phyloP scores from a whole-genome alignment of 352 stramenopile species.

The Phytophthora agathidicida region DNA sequence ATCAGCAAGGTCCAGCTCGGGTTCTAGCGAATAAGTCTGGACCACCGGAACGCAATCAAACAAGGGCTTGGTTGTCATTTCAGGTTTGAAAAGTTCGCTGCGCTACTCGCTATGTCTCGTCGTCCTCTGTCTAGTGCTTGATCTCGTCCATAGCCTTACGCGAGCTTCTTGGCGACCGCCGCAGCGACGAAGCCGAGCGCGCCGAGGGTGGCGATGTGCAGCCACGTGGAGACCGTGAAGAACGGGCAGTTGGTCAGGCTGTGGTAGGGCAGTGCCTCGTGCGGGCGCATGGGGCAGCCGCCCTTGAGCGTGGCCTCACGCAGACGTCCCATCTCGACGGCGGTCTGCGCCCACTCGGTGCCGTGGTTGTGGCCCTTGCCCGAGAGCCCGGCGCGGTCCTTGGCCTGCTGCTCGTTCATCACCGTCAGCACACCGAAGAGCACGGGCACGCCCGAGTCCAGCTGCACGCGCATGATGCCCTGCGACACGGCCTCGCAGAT shows the following conservation, averaged over 20 bases:
- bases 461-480: conserved; percentile 96
- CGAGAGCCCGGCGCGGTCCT: conserved; percentile 86
- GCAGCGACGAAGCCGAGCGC: conserved; percentile 55
- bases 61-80: conserved; percentile 12
- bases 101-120: conserved; percentile 12
- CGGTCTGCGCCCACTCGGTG: conserved; percentile 96
- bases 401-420: conserved; percentile 96
- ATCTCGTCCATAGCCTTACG: conserved; percentile 29
- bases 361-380: conserved; percentile 95
- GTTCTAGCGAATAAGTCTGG: conserved; percentile 39
- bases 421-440: conserved; percentile 96
- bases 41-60: conserved; percentile 22
- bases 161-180: conserved; percentile 62
- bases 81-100: conserved; percentile 2
- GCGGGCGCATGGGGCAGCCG: conserved; percentile 73
- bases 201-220: conserved; percentile 73
- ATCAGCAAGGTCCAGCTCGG: conserved; percentile 69
- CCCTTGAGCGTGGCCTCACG: conserved; percentile 65
- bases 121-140: no score
- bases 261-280: conserved; percentile 76
- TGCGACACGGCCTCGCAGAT: conserved; percentile 97
- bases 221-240: conserved; percentile 79
- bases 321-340: conserved; percentile 96
- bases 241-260: conserved; percentile 77
- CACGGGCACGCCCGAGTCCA: conserved; percentile 89